Base-by-base conservation (phyloP, 495 filamentous ascomycete genomes). In the Pseudoneurospora amorphoporcata region DNA sequence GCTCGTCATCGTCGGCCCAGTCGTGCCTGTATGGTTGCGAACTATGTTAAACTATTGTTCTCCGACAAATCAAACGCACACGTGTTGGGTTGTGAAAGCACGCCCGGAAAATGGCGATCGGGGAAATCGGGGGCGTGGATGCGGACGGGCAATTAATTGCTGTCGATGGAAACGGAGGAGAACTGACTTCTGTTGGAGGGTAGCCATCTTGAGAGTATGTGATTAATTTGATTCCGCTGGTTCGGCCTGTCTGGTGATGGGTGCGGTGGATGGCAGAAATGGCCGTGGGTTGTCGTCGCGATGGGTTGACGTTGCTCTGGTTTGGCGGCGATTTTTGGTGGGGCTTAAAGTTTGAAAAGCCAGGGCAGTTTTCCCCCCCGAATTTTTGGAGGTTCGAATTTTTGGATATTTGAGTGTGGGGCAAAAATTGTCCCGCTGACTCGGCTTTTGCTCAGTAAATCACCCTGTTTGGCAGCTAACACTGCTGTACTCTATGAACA, bases 1-100 rank as follows among this genome's bases (percentile, higher is more conserved):
- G 90, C 73, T 97, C 93, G 72, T 89, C 87, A 79, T 98, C 95
- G 85, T 98, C 96, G 79, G 95, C 96, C 95, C 95, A 99, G 88
- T 98, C 86, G 77, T 84, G 84, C 76, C 82, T 82, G 35, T 42
- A 45, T 75, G 41, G 40, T 40, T 10, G 41, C 6, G 29, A 61
- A 61, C 39, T n/a, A 53, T 40, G 42, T 37, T 71, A 35, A 41
- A 37, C 40, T 37, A 4, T 61, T 68, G n/a, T 16, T 32, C 38
- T 71, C 41, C 53, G 17, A 38, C 8, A 43, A 53, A 69, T 61
- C 70, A 65, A 61, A 65, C 17, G 42, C 17, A 40, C 32, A 71
- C 9, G 35, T 61, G 70, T 61, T 35, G 32, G 70, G 41, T 71
- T 61, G 53, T 61, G 53, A 32, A 40, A 61, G 53, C 53, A 61